Evolutionary conservation across 495 filamentous ascomycete genomes (phyloP).

Genomic region (Aspergillus conjunctus): DNA sequence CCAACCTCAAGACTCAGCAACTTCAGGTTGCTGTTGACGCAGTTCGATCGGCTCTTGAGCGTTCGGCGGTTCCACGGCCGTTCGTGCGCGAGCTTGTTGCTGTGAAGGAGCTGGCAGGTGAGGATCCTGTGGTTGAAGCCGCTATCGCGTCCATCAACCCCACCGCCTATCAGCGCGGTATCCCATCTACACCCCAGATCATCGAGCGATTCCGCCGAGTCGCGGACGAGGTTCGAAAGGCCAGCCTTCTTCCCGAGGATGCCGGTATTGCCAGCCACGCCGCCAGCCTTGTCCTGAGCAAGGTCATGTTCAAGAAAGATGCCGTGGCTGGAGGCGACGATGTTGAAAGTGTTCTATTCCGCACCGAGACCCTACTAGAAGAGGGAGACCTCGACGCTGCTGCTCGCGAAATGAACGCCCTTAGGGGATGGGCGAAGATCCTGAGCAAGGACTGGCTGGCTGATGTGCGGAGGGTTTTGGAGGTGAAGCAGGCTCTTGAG

Average conservation of each 20-base stretch:
- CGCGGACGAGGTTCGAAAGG: conserved; percentile 91
- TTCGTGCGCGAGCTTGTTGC: conserved; percentile 91
- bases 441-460: conserved; percentile 89
- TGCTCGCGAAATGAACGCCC: conserved; percentile 89
- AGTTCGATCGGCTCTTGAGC: conserved; percentile 78
- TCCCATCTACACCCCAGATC: conserved; percentile 78
- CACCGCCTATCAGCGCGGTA: conserved; percentile 86
- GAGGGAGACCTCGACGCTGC: conserved; percentile 90
- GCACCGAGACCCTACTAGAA: conserved; percentile 85
- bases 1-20: conserved; percentile 90
- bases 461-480: conserved; percentile 84
- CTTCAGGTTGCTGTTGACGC: conserved; percentile 93
- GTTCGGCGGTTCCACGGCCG: conserved; percentile 70
- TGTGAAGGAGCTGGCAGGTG: conserved; percentile 83
- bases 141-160: conserved; percentile 95
- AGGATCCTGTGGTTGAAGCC: conserved; percentile 81
- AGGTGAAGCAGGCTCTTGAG: conserved; percentile 94
- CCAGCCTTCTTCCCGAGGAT: conserved; percentile 84
- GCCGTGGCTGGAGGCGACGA: conserved; percentile 85
- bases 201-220: conserved; percentile 96
- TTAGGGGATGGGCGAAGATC: conserved; percentile 92
- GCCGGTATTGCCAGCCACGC: conserved; percentile 94
- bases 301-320: conserved; percentile 91
- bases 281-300: conserved; percentile 82
- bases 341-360: conserved; percentile 87